Conservation (phyloP, 352 stramenopile species). For the Globisporangium barbulae region DNA sequence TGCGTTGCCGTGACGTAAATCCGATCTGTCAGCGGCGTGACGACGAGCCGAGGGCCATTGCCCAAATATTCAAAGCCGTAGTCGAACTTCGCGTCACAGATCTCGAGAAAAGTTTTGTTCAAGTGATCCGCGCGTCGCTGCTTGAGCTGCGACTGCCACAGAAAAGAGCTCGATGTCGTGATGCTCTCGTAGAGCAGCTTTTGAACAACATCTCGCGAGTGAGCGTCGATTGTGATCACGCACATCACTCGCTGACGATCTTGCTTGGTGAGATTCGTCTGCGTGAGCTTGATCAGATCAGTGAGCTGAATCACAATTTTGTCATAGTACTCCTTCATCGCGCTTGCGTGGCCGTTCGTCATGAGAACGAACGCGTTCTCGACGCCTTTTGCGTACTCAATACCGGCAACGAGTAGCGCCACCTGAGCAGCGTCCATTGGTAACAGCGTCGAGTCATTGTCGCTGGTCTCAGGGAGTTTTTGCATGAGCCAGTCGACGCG, state of each 20-base stretch:
- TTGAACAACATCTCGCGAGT: slow-evolving; percentile 90
- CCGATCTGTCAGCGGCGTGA: slow-evolving; percentile 93
- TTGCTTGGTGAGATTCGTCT: slow-evolving; percentile 72
- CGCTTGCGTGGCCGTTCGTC: slow-evolving; percentile 65
- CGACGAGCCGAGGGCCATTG: slow-evolving; percentile 91
- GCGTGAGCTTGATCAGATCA: slow-evolving; percentile 91
- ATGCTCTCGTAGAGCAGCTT: slow-evolving; percentile 90
- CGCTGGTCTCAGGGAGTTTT: slow-evolving; percentile 32
- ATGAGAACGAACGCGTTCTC: slow-evolving; percentile 73
- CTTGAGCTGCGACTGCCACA: slow-evolving; percentile 95
- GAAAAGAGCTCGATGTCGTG: slow-evolving; percentile 64
- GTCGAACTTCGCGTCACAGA: slow-evolving; percentile 90
- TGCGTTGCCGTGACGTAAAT: slow-evolving; percentile 96
- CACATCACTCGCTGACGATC: slow-evolving; percentile 93
- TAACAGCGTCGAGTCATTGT: slow-evolving; percentile 25
- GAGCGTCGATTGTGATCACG: slow-evolving; percentile 94
- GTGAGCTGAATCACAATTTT: slow-evolving; percentile 89
- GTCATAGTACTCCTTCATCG: slow-evolving; percentile 81
- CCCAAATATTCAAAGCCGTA: slow-evolving; percentile 96
- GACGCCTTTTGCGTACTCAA: slow-evolving; percentile 89
- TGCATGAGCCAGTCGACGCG: slow-evolving; percentile 93
- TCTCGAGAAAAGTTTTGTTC: slow-evolving; percentile 73
- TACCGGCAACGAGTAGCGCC: slow-evolving; percentile 85
- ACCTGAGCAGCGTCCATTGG: slow-evolving; percentile 92
- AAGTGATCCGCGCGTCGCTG: slow-evolving; percentile 43